Conservation (phyloP, 1,284 basidiomycete species). For the Anthracocystis setariae region DNA sequence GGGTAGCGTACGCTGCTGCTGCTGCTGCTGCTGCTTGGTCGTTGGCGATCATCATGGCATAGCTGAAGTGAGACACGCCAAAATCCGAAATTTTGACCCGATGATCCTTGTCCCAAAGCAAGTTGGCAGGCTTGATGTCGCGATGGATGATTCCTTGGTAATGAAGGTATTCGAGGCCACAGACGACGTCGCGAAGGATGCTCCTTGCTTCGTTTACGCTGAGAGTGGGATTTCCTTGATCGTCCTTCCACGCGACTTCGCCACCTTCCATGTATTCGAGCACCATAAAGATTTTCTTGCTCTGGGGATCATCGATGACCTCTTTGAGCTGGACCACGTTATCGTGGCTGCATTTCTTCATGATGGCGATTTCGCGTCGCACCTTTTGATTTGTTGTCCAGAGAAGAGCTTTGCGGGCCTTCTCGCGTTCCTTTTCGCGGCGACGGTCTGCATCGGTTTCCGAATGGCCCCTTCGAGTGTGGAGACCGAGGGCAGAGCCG, state of each 20-base stretch:
- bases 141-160: conserved; percentile 98
- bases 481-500: conserved; percentile 14
- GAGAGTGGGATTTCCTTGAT: conserved; percentile 74
- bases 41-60: conserved; percentile 71
- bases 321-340: conserved; percentile 91
- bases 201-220: conserved; percentile 83
- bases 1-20: conserved; percentile 2
- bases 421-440: conserved; percentile 54
- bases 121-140: conserved; percentile 98
- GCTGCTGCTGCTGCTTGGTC: conserved; percentile 31
- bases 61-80: conserved; percentile 94
- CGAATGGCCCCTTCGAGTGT: conserved; percentile 26
- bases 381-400: conserved; percentile 66
- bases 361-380: conserved; percentile 84
- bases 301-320: conserved; percentile 92
- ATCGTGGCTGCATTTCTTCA: conserved; percentile 89
- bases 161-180: conserved; percentile 94
- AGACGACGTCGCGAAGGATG: conserved; percentile 89
- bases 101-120: conserved; percentile 85
- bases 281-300: conserved; percentile 93
- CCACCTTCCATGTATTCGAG: conserved; percentile 96
- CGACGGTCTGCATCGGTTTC: conserved; percentile 46
- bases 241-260: conserved; percentile 85
- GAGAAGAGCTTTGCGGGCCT: conserved; percentile 52
- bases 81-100: conserved; percentile 96